phyloP scores from a whole-genome alignment of 225 moss, liverwort and hornwort genomes.

The Anthoceros angustus region DNA sequence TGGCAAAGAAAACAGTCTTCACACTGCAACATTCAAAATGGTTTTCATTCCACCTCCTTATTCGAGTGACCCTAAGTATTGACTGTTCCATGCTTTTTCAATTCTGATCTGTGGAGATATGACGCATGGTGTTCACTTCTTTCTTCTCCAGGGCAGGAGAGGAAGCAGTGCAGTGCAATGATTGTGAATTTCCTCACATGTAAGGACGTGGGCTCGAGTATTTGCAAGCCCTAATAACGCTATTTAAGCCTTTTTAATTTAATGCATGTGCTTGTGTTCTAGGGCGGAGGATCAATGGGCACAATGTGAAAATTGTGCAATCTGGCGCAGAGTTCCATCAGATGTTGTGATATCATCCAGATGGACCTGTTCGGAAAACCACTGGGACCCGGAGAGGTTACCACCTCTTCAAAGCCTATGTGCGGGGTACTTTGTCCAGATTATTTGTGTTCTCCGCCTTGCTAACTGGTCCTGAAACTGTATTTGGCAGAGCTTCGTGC shows the following conservation, averaged over 20 bases:
- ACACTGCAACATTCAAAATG: slow-evolving; percentile 46
- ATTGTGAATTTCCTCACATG: background rate
- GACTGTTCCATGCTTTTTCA: background rate
- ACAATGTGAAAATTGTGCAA: slow-evolving; percentile 77
- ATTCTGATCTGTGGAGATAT: background rate
- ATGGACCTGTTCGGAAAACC: slow-evolving; percentile 80
- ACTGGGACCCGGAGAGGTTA: slow-evolving; percentile 61
- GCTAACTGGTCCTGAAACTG: background rate
- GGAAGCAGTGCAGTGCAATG: background rate
- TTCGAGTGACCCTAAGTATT: background rate
- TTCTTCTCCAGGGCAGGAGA: background rate
- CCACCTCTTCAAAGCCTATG: background rate
- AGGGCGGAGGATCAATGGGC: slow-evolving; percentile 94
- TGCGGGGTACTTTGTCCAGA: background rate
- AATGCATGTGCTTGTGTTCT: slow-evolving; percentile 10
- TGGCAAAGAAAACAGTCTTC: slow-evolving; percentile 44
- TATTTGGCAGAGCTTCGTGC: slow-evolving; percentile 47
- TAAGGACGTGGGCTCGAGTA: background rate
- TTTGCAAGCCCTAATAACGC: slow-evolving; percentile 7
- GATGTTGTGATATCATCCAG: slow-evolving; percentile 49
- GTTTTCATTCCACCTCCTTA: background rate
- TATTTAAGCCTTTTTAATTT: background rate
- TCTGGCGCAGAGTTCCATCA: slow-evolving; percentile 65
- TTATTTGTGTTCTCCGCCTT: background rate
- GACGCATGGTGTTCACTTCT: background rate